These are phyloP conservation scores for Alisma plantagoaquatica DNA, from an alignment of 106 monocot species.

Conservation along the genomic window DNA sequence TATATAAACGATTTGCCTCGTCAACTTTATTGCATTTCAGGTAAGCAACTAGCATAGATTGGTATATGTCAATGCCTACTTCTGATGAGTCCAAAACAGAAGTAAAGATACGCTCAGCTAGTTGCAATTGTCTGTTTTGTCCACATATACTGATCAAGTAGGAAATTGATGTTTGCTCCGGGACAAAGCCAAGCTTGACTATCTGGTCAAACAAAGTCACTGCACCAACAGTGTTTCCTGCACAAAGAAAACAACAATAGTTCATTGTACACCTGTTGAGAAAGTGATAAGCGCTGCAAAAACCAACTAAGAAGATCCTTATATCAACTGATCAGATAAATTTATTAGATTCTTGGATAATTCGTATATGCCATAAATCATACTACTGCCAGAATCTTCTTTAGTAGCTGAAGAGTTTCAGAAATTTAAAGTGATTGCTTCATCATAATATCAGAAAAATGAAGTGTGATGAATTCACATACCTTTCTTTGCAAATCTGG, in stretches of 20 bases:
- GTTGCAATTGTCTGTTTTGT: conserved; percentile 21
- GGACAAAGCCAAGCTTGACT: conserved; percentile 39
- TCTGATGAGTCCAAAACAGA: conserved; percentile 15
- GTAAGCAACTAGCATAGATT: conserved; percentile 62
- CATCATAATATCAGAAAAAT: not conserved
- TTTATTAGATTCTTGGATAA: too few species aligned
- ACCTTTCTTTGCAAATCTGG: conserved; percentile 78
- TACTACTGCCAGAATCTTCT: too few species aligned
- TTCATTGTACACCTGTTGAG: too few species aligned
- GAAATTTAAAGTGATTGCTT: too few species aligned
- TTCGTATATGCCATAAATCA: too few species aligned
- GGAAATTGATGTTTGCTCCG: conserved; percentile 47
- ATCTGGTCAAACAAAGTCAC: conserved; percentile 27
- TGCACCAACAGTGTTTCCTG: conserved; percentile 51
- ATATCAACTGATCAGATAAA: too few species aligned
- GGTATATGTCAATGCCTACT: conserved; percentile 29
- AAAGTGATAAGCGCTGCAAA: too few species aligned
- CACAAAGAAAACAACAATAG: conserved; percentile 8
- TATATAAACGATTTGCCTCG: conserved; percentile 42
- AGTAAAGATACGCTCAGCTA: conserved; percentile 44
- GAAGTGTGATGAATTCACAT: conserved; percentile 16
- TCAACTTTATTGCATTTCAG: conserved; percentile 56
- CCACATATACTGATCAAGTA: conserved; percentile 64
- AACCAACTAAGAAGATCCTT: too few species aligned
- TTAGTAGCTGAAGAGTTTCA: too few species aligned